Base-by-base conservation (phyloP, 345 rosid species). In the Acer saccharum region DNA sequence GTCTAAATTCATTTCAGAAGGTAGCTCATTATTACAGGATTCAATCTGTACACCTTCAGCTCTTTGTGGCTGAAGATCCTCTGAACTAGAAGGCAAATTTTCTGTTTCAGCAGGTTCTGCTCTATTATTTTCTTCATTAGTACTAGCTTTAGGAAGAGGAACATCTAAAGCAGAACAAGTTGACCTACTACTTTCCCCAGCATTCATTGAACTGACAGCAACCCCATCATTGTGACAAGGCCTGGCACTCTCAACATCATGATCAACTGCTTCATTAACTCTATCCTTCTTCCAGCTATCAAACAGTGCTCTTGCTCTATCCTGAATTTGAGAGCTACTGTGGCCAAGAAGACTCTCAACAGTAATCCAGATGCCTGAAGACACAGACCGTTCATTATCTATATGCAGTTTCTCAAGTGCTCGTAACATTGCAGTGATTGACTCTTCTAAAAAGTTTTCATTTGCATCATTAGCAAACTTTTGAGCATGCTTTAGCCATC, bases 401-500 rank as follows among this genome's bases (percentile, higher is more conserved):
- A 92, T 82, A 79, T 86, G 86, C 85, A 96, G 80, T 80, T 90
- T 94, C 80, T 85, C 91, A 76, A 94, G 80, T 43, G 99, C 98
- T 73, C 81, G 84, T 73, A 96, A 77, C 80, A 94, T 78, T 64
- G 90, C 91, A 77, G 86, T 82, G 74, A 96, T 86, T 61, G 95
- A 86, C 84, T 90, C 98, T 80, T 96, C 98, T 41, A 87, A 52
- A 83, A 83, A 79, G 75, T 80, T 77, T 79, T 88, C 97, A 69
- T 81, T 75, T 73, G 90, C 63, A 58, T 86, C 89, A 17, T 65
- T 82, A 73, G 77, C 82, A 69, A 81, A 75, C 79, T 77, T 72
- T 73, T 86, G 91, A 55, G 90, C 97, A 82, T 87, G 89, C 80
- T 81, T 88, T 48, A 96, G 84, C 99, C 99, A 96, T 79, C 83